Base-by-base conservation (phyloP, 441 rosid genomes). In the Pelargonium citronellum region DNA sequence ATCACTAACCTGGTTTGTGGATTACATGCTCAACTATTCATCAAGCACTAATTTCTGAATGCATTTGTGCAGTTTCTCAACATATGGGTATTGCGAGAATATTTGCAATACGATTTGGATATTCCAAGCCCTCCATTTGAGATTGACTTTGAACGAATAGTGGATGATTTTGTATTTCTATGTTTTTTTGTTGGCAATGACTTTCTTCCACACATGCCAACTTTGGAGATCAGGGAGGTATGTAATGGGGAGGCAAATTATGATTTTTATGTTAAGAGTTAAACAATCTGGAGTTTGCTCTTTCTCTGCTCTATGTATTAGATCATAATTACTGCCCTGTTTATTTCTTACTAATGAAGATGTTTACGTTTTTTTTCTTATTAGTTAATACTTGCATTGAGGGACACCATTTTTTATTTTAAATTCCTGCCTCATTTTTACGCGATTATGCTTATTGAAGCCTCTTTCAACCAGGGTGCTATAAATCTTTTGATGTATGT, bases 101-200 rank as follows among this genome's bases (percentile, higher is more conserved):
- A 95, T 83, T 79, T 95, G 82, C 87, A 91, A 81, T 80, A 87
- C 81, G 99, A 95, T 61, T 74, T 95, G 91, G 87, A 82, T 66
- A 87, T 95, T 66, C 87, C 89, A 8, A 79, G 88, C 67, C 87
- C 99, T 71, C 92, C 98, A 7, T 92, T 95, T 80, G 75, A 68
- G 60, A 82, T 95, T 72, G 79, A 92, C 79, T 88, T 91, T 51
- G 99, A 95, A 75, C 80, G 90, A 67, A 85, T 95, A 84, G 87
- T 95, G 74, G 98, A 95, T 63, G 98, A 95, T 81, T 95, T 95
- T 86, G 98, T 95, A 27, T 95, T 92, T 79, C 70, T 95, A 22
- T 95, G 99, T 81, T 95, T 95, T 77, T 95, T 95, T 79, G 97
- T 95, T 68, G 99, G 99, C 81, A 95, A 95, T 74, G 99, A 92